A percentile compares a stretch with the other conserved stretches of the same genome.
Conservation (phyloP, 768 basidiomycete species). For the Sarcodon aspratus region DNA sequence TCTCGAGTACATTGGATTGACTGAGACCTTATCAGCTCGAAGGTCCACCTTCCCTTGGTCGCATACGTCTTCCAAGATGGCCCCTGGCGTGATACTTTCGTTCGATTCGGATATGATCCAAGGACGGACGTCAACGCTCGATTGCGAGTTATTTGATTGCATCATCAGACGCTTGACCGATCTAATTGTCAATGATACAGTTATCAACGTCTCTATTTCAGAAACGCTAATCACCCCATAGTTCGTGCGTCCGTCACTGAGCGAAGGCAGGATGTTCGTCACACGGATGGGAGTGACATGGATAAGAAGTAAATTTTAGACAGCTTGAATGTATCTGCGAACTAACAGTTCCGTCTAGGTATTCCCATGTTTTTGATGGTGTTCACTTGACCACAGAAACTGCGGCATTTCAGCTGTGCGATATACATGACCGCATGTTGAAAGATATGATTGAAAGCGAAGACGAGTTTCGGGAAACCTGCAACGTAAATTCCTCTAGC, state of each 20-base stretch:
- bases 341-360: constrained; percentile 6
- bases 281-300: constrained; percentile 11
- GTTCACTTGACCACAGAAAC: constrained; percentile 68
- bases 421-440: constrained; percentile 81
- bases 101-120: constrained; percentile 87
- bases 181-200: constrained; percentile 25
- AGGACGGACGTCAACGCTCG: constrained; percentile 59
- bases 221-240: constrained; percentile 77
- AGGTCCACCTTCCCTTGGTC: constrained; percentile 66
- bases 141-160: constrained; percentile 41
- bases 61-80: constrained; percentile 91
- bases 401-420: constrained; percentile 90
- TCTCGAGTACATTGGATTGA: neutral
- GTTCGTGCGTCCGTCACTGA: constrained; percentile 65
- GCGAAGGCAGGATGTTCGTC: constrained; percentile 48
- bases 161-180: neutral
- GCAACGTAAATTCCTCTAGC: constrained; percentile 47
- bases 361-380: constrained; percentile 86
- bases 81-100: constrained; percentile 84
- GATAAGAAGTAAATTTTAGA: constrained; percentile 4
- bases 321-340: neutral
- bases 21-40: constrained; percentile 41
- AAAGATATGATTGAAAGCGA: constrained; percentile 62
- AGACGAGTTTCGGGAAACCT: constrained; percentile 54
- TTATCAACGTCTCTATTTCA: constrained; percentile 87